Evolutionary conservation across 805 yeast species (phyloP).

Genomic region (Candida ortonii): DNA sequence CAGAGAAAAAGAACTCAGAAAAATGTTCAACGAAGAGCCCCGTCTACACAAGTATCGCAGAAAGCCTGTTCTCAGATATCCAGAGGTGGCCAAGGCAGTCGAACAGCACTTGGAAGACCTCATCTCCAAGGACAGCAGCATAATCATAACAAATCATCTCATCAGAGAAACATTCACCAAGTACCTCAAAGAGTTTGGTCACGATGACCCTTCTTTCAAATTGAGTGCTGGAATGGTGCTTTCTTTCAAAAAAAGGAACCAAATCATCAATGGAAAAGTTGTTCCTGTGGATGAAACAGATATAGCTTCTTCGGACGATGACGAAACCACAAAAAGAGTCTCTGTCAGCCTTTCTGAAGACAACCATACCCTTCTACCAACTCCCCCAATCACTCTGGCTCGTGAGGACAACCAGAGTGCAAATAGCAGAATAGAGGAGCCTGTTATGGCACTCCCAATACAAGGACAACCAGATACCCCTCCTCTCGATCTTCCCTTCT

Average conservation of each 20-base stretch:
- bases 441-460: conserved; percentile 1
- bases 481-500: conserved; percentile 24
- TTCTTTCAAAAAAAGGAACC: conserved; percentile 33
- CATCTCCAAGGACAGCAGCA: conserved; percentile 12
- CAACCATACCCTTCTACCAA: conserved; percentile 1
- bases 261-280: conserved; percentile 18
- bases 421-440: no score
- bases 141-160: conserved; percentile 27
- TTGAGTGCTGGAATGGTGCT: conserved; percentile 35
- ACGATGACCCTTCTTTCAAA: conserved; percentile 21
- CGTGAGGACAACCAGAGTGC: no score
- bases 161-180: conserved; percentile 21
- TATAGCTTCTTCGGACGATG: neutral
- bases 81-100: conserved; percentile 33
- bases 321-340: conserved; percentile 1
- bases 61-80: conserved; percentile 34
- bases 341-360: conserved; percentile 8
- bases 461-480: neutral
- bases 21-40: conserved; percentile 25
- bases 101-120: conserved; percentile 25
- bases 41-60: conserved; percentile 28
- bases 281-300: neutral
- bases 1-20: conserved; percentile 26
- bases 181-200: conserved; percentile 22
- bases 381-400: neutral